Evolutionary conservation across 2,329 filamentous ascomycete species (phyloP).

Genomic region (Colletotrichum plurivorum): DNA sequence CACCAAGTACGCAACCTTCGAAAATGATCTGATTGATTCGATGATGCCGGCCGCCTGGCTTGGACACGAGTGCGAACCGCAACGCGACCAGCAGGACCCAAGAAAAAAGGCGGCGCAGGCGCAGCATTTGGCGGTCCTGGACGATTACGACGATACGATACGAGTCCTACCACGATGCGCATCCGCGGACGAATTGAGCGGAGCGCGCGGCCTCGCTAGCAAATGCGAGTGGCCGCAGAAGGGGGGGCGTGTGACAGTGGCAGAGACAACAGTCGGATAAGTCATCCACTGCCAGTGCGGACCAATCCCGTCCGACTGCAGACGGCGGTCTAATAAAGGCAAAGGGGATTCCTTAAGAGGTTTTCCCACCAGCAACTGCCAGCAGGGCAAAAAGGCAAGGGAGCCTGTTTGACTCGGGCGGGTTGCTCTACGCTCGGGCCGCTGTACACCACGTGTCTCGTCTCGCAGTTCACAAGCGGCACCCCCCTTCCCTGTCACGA

Average conservation of each 20-base stretch:
- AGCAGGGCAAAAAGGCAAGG: constrained; percentile 1
- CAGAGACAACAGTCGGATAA: constrained; percentile 16
- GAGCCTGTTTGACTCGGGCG: constrained; percentile 21
- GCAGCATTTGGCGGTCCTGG: constrained; percentile 1
- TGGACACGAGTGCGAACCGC: constrained; percentile 24
- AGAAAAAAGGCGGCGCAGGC: constrained; percentile 20
- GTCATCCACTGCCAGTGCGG: constrained; percentile 13
- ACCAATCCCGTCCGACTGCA: constrained; percentile 29
- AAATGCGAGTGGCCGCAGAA: constrained; percentile 31
- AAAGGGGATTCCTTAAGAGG: constrained; percentile 11
- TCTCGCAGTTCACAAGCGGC: constrained; percentile 4
- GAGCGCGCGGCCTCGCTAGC: constrained; percentile 27
- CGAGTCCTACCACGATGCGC: constrained; percentile 16
- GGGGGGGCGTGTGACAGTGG: constrained; percentile 13
- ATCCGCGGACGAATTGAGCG: constrained; percentile 15
- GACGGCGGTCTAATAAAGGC: constrained; percentile 13
- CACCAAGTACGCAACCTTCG: background rate
- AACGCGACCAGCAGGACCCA: constrained; percentile 2
- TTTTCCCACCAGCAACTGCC: constrained; percentile 1
- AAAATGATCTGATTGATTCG: constrained; percentile 15
- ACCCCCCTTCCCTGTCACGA: constrained; percentile 1
- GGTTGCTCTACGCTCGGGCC: constrained; percentile 20
- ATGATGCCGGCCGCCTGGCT: background rate
- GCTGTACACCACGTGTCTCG: constrained; percentile 24
- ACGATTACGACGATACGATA: constrained; percentile 38